Percentiles rank a stretch among this genome's conserved stretches.
phyloP scores from a whole-genome alignment of 805 yeast genomes.

The Brettanomyces anomalus region DNA sequence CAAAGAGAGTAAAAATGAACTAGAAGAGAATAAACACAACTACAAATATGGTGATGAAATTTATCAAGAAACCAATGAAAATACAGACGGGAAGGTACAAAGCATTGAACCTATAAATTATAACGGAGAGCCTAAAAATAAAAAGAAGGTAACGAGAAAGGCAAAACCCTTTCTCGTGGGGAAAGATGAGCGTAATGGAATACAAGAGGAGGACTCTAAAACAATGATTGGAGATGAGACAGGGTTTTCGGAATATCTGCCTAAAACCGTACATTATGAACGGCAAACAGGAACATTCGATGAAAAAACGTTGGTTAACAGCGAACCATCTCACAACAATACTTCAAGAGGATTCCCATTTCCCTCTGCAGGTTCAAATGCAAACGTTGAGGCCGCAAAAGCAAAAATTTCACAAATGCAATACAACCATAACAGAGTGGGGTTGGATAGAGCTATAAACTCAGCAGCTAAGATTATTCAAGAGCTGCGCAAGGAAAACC shows the following conservation, averaged over 20 bases:
- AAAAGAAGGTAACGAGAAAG: not conserved
- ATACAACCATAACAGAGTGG: conserved; percentile 63
- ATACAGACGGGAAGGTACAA: too few species aligned
- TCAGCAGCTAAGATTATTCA: conserved; percentile 41
- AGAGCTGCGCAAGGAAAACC: conserved; percentile 49
- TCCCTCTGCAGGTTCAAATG: not conserved
- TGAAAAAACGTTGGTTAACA: conserved; percentile 21
- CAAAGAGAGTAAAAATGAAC: too few species aligned
- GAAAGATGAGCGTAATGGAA: too few species aligned
- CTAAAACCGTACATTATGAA: conserved; percentile 15
- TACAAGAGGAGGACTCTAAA: too few species aligned
- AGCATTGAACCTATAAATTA: too few species aligned
- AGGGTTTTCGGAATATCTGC: conserved; percentile 2
- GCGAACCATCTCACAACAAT: conserved; percentile 8
- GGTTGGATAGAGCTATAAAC: conserved; percentile 53
- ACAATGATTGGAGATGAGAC: not conserved
- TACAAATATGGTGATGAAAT: too few species aligned
- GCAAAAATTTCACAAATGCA: conserved; percentile 43
- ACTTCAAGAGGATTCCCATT: not conserved
- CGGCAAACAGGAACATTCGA: conserved; percentile 16
- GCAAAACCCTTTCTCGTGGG: not conserved
- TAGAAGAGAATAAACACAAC: too few species aligned
- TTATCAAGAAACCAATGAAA: too few species aligned
- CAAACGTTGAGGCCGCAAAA: conserved; percentile 5
- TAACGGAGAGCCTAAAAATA: not conserved